These are phyloP conservation scores for Suillus hirtellus DNA, from an alignment of 768 basidiomycete genomes.

Conservation along the genomic window DNA sequence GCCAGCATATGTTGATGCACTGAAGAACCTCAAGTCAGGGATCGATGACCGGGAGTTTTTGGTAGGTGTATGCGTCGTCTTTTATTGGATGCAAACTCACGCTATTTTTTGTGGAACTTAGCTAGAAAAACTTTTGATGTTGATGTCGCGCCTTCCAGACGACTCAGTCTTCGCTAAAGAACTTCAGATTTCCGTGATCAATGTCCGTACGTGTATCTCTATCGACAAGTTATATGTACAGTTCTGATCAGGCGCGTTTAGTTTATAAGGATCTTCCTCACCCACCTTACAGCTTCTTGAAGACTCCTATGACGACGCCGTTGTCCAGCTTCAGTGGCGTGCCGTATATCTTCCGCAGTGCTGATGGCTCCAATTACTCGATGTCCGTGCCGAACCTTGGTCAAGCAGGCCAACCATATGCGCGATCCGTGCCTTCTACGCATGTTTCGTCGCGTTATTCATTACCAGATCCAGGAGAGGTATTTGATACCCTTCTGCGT, in stretches of 20 bases:
- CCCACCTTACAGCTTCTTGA: conserved; percentile 46
- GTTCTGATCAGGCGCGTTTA: conserved; percentile 26
- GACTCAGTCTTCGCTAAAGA: conserved; percentile 30
- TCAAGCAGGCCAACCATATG: conserved; percentile 63
- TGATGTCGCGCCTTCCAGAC: conserved; percentile 56
- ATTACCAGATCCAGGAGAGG: conserved; percentile 64
- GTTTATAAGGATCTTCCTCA: conserved; percentile 83
- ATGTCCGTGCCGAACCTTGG: conserved; percentile 55
- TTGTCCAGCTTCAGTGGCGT: conserved; percentile 19
- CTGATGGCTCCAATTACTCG: conserved; percentile 65
- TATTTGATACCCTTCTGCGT: conserved; percentile 72
- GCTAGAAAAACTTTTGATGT: conserved; percentile 62
- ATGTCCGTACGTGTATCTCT: conserved; percentile 50
- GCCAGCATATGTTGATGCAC: conserved; percentile 51
- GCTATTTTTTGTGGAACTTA: conserved; percentile 28
- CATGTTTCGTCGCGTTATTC: conserved; percentile 41
- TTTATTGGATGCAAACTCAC: background rate
- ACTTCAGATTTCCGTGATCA: conserved; percentile 53
- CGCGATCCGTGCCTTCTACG: conserved; percentile 59
- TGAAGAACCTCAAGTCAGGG: conserved; percentile 42
- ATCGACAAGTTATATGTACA: background rate
- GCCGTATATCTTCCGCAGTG: conserved; percentile 55
- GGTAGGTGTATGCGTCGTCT: conserved; percentile 36
- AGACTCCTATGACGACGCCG: background rate
- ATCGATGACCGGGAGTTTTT: conserved; percentile 63